Base-by-base conservation (phyloP, 169 alveolate genomes). In the Babesia microti region DNA sequence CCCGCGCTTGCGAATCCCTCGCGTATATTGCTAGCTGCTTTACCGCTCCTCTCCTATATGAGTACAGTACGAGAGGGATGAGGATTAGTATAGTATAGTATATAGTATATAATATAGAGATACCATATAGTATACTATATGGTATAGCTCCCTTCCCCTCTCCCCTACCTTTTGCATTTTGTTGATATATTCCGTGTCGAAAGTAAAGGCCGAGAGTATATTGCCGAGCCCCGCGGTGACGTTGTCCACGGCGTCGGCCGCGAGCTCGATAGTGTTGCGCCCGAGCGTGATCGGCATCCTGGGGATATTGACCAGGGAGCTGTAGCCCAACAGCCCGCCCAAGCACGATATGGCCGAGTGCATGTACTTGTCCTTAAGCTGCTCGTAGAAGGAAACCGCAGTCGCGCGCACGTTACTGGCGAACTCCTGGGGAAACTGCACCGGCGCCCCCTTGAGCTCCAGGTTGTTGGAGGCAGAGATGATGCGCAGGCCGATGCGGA, bases 111-210 rank as follows among this genome's bases (percentile, higher is more conserved):
- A n/a, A n/a, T n/a, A n/a, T n/a, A n/a, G n/a, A n/a, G n/a, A n/a
- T n/a, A n/a, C n/a, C n/a, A n/a, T n/a, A n/a, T n/a, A n/a, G n/a
- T n/a, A n/a, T n/a, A n/a, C n/a, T n/a, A n/a, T n/a, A n/a, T n/a
- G n/a, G n/a, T n/a, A n/a, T n/a, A n/a, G n/a, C n/a, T n/a, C n/a
- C n/a, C n/a, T n/a, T n/a, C n/a, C n/a, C n/a, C n/a, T n/a, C n/a
- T n/a, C n/a, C n/a, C 70, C 35, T 27, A 46, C 86, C 28, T 84
- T 53, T 68, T 83, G 91, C 33, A 91, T 72, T 29, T 84, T 61
- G 59, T 87, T 87, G 32, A 87, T 84, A 42, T 87, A 87, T 58
- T 87, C 94, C 30, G 79, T 52, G 71, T 87, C 94, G 39, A 87
- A 71, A 33, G 94, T 87, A 34, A 87, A 73, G 50, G 78, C 81